phyloP scores from a whole-genome alignment of 1,284 basidiomycete genomes.

The Pyrrhoderma lamaoense region DNA sequence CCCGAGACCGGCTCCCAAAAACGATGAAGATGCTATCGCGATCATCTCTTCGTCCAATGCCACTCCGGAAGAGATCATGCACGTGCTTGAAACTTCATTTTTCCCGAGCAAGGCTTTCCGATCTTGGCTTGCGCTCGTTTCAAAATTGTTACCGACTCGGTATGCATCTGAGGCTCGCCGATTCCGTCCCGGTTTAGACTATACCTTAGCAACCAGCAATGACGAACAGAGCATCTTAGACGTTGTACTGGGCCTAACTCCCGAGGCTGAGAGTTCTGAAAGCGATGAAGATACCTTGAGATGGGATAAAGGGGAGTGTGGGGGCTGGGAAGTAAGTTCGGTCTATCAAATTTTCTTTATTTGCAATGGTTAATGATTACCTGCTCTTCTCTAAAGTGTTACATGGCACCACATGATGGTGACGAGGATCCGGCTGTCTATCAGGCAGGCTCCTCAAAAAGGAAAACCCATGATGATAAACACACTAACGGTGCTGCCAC shows the following conservation, averaged over 20 bases:
- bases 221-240: conserved; percentile 80
- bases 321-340: conserved; percentile 67
- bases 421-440: conserved; percentile 94
- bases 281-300: conserved; percentile 29
- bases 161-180: conserved; percentile 75
- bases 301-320: conserved; percentile 27
- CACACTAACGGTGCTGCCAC: conserved; percentile 10
- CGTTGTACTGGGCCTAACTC: conserved; percentile 86
- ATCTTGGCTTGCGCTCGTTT: conserved; percentile 81
- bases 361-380: conserved; percentile 8
- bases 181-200: conserved; percentile 91
- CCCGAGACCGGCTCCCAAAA: conserved; percentile 22
- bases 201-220: conserved; percentile 90
- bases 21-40: conserved; percentile 1
- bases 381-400: conserved; percentile 49
- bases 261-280: conserved; percentile 41
- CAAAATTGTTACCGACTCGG: conserved; percentile 68
- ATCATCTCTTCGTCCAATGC: conserved; percentile 19
- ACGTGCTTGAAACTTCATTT: conserved; percentile 63
- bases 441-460: conserved; percentile 57
- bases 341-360: conserved; percentile 37
- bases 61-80: conserved; percentile 52
- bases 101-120: conserved; percentile 85
- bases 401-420: conserved; percentile 90
- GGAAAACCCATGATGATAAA: conserved; percentile 25